Evolutionary conservation across 192 early-diverging fungal genomes (phyloP), one percentile per base, ranked within the genome.

Genomic region (Podila minutissima): DNA sequence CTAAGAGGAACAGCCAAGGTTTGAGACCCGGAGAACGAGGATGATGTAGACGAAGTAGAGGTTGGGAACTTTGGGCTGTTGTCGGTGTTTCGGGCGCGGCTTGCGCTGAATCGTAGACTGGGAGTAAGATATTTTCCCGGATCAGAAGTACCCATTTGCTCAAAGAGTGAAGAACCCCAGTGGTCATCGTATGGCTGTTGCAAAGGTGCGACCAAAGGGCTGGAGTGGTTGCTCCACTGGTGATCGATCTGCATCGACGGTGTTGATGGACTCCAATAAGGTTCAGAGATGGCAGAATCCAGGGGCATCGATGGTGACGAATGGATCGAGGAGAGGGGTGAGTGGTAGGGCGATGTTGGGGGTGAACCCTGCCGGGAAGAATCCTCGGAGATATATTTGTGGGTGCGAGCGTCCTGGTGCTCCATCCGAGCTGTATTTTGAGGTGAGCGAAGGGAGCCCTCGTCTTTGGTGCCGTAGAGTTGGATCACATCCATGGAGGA

Each of bases 201-300:
- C 20, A 29, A 49, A 28, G 35, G 64, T 15, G 33, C 24, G 41
- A 66, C 22, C 51, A 69, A 5, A 5, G 74, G 74, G 33, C 74
- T 75, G 6, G 74, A 67, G 0, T 64, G 66, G 53, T 75, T 75
- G 41, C 72, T 74, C 74, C 66, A 69, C 4, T 64, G 33, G 22
- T 57, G 74, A 4, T 75, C 74, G 3, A 75, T 19, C 35, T 63
- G 59, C 41, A 68, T 33, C 5, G 24, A 62, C 0, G 75, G 75
- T 2, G 75, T 72, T 11, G 75, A 64, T 7, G 75, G 69, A 50
- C 69, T 68, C 75, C 75, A 79, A 53, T 79, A 72, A 24, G 75
- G 66, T 33, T 72, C 75, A 5, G 57, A 62, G 29, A 49, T n/a
- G 31, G 48, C 19, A 46, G 41, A 17, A 1, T 67, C 61, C 38